Base-by-base conservation (phyloP, 2,329 filamentous ascomycete genomes). In the Fusarium caatingaense region DNA sequence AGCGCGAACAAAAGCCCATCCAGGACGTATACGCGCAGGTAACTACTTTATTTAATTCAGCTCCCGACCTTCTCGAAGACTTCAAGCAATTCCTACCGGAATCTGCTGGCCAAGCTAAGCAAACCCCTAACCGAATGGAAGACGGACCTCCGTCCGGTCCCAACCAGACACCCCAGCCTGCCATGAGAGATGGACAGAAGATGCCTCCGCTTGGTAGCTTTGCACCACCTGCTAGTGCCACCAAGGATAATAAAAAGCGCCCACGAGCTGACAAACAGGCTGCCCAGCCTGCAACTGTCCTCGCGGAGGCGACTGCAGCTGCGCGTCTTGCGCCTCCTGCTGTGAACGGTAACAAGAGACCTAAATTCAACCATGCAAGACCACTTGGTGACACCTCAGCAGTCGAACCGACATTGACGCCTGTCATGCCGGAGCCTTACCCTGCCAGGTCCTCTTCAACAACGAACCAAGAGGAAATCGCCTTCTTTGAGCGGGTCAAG, bases 71-170 rank as follows among this genome's bases (percentile, higher is more conserved):
- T 15, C 85, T 99, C 4, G 96, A 99, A 80, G 96, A 99, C 77
- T 99, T 99, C 79, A 99, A 99, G 80, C 96, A 99, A 77, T 99
- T 99, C 73, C 86, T 99, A 10, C 96, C 96, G 0, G 96, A 99
- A 78, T 97, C 95, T 45, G 86, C 87, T 34, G 82, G 82, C 16
- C 81, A 83, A 60, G 85, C 86, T 2, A 87, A 87, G 65, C 79
- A 84, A 8, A 84, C 68, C 80, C 88, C 75, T 21, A 78, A 78
- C 8, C 89, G 91, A 46, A 86, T 88, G 42, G 93, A 94, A 62
- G 88, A 80, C 27, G 76, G 71, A 8, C 72, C 76, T 4, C 73
- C 82, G 11, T 76, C 84, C 23, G 80, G 82, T 12, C 80, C 84
- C 16, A 84, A 82, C 47, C 85, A 87, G 59, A 88, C 87, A 15